Evolutionary conservation across 768 basidiomycete species (phyloP).

Genomic region (Kwoniella bestiolae): DNA sequence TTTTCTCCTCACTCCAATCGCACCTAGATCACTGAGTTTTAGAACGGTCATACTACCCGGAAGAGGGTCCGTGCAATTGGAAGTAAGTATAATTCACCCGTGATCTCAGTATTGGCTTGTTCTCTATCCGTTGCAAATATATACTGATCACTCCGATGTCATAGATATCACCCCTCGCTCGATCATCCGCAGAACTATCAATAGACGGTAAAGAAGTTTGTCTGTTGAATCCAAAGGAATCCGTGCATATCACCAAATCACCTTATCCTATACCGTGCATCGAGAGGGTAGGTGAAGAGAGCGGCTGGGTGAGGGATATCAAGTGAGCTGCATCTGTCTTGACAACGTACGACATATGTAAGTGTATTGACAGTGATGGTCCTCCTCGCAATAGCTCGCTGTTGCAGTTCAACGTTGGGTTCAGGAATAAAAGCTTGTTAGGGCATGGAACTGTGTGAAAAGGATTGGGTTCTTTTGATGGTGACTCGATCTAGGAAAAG

Average conservation of each 20-base stretch:
- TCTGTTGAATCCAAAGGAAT: constrained; percentile 80
- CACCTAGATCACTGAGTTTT: constrained; percentile 88
- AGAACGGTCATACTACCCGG: constrained; percentile 85
- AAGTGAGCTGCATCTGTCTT: constrained; percentile 60
- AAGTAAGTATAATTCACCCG: constrained; percentile 44
- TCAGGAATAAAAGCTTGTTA: constrained; percentile 60
- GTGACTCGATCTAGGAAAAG: neutral
- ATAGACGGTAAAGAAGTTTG: constrained; percentile 91
- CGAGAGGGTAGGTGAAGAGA: constrained; percentile 66
- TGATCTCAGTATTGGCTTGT: neutral
- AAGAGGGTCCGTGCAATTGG: constrained; percentile 54
- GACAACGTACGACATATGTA: no score
- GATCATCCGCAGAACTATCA: constrained; percentile 84
- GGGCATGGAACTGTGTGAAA: constrained; percentile 33
- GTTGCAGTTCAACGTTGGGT: constrained; percentile 91
- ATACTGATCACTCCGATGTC: neutral
- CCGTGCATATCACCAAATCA: constrained; percentile 80
- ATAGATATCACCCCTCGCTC: constrained; percentile 81
- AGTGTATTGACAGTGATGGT: no score
- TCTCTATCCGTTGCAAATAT: no score
- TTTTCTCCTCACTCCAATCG: constrained; percentile 91
- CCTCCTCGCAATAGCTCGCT: constrained; percentile 75
- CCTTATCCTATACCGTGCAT: constrained; percentile 91
- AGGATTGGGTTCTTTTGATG: neutral
- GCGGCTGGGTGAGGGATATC: constrained; percentile 96